Evolutionary conservation across 768 basidiomycete species (phyloP).

Genomic region (Amanita rubescens): DNA sequence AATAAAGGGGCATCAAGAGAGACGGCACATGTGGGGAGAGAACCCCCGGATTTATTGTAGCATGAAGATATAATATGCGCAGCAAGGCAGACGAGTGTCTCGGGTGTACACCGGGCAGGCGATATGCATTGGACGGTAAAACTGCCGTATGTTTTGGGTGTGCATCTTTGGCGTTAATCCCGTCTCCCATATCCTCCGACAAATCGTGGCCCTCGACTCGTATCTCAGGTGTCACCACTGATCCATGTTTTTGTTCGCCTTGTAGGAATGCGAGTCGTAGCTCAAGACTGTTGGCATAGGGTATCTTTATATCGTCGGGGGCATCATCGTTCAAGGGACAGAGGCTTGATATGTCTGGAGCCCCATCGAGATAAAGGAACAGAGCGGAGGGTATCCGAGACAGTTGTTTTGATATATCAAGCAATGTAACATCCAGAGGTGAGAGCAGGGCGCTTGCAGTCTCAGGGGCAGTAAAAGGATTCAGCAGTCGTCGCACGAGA

Average conservation of each 20-base stretch:
- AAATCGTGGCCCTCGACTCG: constrained; percentile 18
- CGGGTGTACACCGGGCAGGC: constrained; percentile 42
- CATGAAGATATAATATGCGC: constrained; percentile 67
- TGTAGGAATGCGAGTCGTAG: constrained; percentile 41
- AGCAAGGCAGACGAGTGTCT: constrained; percentile 57
- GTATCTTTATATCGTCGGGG: constrained; percentile 38
- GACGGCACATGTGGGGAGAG: constrained; percentile 63
- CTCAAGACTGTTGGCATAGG: constrained; percentile 47
- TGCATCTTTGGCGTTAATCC: background rate
- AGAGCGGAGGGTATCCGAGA: constrained; percentile 44
- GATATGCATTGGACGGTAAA: constrained; percentile 37
- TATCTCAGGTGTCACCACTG: constrained; percentile 28
- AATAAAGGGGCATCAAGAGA: constrained; percentile 62
- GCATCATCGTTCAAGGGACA: constrained; percentile 48
- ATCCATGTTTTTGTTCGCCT: constrained; percentile 16
- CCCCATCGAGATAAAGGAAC: constrained; percentile 43
- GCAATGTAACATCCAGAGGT: constrained; percentile 39
- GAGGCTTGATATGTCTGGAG: constrained; percentile 33
- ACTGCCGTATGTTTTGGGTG: constrained; percentile 25
- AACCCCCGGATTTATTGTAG: constrained; percentile 63
- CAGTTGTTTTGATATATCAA: constrained; percentile 48
- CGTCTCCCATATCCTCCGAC: background rate
- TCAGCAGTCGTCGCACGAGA: constrained; percentile 56
- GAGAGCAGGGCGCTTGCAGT: constrained; percentile 31
- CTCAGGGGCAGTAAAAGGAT: constrained; percentile 41